These are phyloP conservation scores for Boletus rubropictus DNA, from an alignment of 768 basidiomycete genomes.

Conservation along the genomic window DNA sequence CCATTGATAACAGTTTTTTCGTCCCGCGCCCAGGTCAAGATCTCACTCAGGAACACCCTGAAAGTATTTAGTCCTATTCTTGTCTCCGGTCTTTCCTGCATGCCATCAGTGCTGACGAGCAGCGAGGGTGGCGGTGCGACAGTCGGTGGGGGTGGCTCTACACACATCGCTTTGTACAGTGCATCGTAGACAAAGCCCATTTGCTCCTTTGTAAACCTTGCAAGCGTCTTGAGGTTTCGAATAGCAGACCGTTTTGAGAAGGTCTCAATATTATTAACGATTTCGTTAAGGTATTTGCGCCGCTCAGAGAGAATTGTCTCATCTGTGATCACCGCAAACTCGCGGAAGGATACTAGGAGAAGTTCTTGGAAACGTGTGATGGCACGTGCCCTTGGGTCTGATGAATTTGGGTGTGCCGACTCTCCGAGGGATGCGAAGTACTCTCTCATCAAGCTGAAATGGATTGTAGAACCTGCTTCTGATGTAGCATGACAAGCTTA, in stretches of 20 bases:
- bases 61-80: constrained; percentile 83
- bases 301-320: constrained; percentile 89
- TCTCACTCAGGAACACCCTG: constrained; percentile 82
- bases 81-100: constrained; percentile 81
- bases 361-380: constrained; percentile 98
- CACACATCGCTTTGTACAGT: constrained; percentile 77
- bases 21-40: constrained; percentile 93
- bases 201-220: constrained; percentile 82
- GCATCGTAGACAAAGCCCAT: constrained; percentile 89
- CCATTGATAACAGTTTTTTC: constrained; percentile 91
- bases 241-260: constrained; percentile 91
- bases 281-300: constrained; percentile 77
- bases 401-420: constrained; percentile 86
- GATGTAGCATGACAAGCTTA: constrained; percentile 32
- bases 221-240: constrained; percentile 76
- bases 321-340: constrained; percentile 94
- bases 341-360: constrained; percentile 93
- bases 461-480: background rate
- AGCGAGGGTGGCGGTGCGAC: constrained; percentile 46
- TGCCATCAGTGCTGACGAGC: constrained; percentile 50
- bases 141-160: constrained; percentile 61
- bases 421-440: constrained; percentile 93
- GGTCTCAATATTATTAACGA: constrained; percentile 87
- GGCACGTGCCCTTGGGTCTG: constrained; percentile 83
- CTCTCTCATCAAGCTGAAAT: constrained; percentile 78